These are phyloP conservation scores for Ajuga chamaepitys DNA, from an alignment of 257 asterid species.

Conservation along the genomic window DNA sequence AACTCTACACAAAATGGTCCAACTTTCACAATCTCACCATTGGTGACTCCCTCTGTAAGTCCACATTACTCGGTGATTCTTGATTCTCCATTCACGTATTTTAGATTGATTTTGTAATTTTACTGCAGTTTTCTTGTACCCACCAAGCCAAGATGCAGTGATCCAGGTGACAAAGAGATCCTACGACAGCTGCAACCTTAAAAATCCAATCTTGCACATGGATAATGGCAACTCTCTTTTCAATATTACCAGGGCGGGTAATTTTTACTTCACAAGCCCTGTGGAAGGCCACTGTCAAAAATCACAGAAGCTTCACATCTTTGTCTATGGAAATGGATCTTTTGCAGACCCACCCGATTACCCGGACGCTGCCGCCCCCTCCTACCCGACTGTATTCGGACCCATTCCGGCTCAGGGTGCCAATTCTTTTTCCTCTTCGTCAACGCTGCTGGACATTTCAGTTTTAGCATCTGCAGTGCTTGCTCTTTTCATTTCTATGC, in stretches of 20 bases:
- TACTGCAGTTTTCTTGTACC: slow-evolving; percentile 86
- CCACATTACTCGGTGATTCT: neutral
- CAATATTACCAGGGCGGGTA: slow-evolving; percentile 55
- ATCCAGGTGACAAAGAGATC: slow-evolving; percentile 58
- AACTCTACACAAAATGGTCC: slow-evolving; percentile 64
- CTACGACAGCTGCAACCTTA: slow-evolving; percentile 57
- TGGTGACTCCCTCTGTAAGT: slow-evolving; percentile 89
- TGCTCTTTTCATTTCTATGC: slow-evolving; percentile 12
- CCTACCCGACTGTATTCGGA: slow-evolving; percentile 57
- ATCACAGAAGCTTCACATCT: slow-evolving; percentile 60
- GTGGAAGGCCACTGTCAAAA: slow-evolving; percentile 55
- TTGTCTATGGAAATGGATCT: slow-evolving; percentile 55
- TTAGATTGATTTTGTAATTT: no score
- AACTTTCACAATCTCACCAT: slow-evolving; percentile 40
- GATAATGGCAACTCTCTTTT: slow-evolving; percentile 74
- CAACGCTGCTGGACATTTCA: slow-evolving; percentile 25
- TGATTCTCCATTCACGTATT: neutral
- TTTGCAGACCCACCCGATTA: slow-evolving; percentile 35
- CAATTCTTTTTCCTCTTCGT: slow-evolving; percentile 3
- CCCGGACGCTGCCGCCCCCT: slow-evolving; percentile 59
- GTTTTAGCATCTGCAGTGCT: slow-evolving; percentile 23
- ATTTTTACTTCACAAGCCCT: slow-evolving; percentile 77
- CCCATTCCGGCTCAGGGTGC: slow-evolving; percentile 53
- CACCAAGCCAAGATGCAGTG: slow-evolving; percentile 92
- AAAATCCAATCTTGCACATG: slow-evolving; percentile 71